These are phyloP conservation scores for Musa beccarii DNA, from an alignment of 176 grass and related monocot genomes.

Conservation along the genomic window DNA sequence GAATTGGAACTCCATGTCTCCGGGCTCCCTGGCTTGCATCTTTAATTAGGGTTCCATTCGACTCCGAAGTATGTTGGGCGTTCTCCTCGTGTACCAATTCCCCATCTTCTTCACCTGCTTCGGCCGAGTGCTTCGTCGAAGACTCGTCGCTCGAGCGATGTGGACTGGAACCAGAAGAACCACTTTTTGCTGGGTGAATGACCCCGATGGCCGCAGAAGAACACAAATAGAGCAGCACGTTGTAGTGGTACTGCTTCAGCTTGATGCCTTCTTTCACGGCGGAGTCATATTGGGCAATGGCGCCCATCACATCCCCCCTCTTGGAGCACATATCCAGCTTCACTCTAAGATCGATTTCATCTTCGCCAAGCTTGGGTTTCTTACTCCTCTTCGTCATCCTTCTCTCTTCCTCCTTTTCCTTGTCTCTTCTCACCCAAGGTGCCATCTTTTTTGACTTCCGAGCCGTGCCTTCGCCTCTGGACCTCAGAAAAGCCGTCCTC, in stretches of 20 bases:
- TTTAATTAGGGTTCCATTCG: not conserved
- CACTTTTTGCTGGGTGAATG: constrained; percentile 51
- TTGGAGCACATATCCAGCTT: constrained; percentile 62
- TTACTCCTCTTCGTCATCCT: constrained; percentile 10
- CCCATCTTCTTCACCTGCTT: constrained; percentile 4
- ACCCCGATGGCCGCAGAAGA: constrained; percentile 46
- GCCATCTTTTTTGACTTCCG: constrained; percentile 6
- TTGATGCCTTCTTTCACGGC: constrained; percentile 29
- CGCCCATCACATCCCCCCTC: constrained; percentile 45
- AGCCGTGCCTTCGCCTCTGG: constrained; percentile 7
- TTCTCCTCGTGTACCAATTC: not conserved
- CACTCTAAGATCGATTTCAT: constrained; percentile 29
- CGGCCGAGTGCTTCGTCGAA: not conserved
- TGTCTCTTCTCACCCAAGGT: constrained; percentile 15
- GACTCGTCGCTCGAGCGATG: not conserved
- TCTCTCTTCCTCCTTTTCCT: constrained; percentile 12
- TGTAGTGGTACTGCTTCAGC: constrained; percentile 56
- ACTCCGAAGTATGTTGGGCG: not conserved
- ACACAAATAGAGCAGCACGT: constrained; percentile 58
- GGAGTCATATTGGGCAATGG: constrained; percentile 42
- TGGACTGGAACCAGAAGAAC: constrained; percentile 11
- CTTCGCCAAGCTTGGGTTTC: not conserved
- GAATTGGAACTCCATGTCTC: constrained; percentile 17
- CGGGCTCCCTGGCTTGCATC: not conserved
- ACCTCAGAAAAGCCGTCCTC: not conserved